phyloP scores from a whole-genome alignment of 2,329 filamentous ascomycete species.

The Aureobasidium pullulans region DNA sequence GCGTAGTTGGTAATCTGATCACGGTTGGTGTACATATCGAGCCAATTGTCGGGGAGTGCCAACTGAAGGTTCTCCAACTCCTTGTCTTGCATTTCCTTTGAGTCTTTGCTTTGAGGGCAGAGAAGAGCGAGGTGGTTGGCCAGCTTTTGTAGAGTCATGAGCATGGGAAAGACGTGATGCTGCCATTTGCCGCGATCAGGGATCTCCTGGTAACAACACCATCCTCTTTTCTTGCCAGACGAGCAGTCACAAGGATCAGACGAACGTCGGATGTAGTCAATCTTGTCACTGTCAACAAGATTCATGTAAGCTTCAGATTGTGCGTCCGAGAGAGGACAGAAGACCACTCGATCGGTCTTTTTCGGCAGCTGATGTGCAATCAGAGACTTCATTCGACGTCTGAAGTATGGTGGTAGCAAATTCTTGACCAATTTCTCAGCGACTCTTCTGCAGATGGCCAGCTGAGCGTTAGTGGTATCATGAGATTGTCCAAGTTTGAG shows the following conservation, averaged over 20 bases:
- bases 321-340: constrained; percentile 78
- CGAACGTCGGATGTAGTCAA: constrained; percentile 60
- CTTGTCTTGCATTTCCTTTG: constrained; percentile 65
- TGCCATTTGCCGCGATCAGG: constrained; percentile 63
- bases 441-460: constrained; percentile 72
- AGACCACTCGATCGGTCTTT: constrained; percentile 90
- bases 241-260: constrained; percentile 63
- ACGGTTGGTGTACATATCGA: constrained; percentile 62
- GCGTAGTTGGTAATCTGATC: constrained; percentile 75
- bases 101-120: constrained; percentile 60
- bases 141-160: constrained; percentile 76
- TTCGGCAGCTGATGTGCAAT: constrained; percentile 90
- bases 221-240: constrained; percentile 64
- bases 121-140: constrained; percentile 88
- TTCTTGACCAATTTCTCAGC: constrained; percentile 81
- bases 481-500: constrained; percentile 86
- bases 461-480: constrained; percentile 74
- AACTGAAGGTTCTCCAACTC: constrained; percentile 67
- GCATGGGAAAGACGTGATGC: constrained; percentile 74
- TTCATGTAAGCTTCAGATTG: constrained; percentile 79
- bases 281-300: constrained; percentile 65
- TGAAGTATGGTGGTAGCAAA: constrained; percentile 79
- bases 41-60: constrained; percentile 69
- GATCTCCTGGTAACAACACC: constrained; percentile 64
- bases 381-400: constrained; percentile 84